Evolutionary conservation across 2,329 filamentous ascomycete species (phyloP).

Genomic region (Alternaria burnsii): DNA sequence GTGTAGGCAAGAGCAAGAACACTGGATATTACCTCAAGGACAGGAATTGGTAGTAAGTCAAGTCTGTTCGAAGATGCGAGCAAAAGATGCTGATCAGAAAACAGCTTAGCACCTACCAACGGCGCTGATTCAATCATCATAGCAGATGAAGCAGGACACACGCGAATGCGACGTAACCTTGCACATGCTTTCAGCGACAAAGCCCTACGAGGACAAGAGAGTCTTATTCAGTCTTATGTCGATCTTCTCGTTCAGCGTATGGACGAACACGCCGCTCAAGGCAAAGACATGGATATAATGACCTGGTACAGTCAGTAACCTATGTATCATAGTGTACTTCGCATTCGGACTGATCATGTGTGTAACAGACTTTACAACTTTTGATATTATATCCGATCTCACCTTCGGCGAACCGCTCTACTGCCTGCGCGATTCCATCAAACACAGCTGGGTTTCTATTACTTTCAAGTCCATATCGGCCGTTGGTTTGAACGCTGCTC

Average conservation of each 20-base stretch:
- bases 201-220: slow-evolving; percentile 53
- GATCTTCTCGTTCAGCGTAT: slow-evolving; percentile 52
- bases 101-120: slow-evolving; percentile 36
- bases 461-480: slow-evolving; percentile 23
- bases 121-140: slow-evolving; percentile 39
- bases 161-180: slow-evolving; percentile 49
- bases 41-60: slow-evolving; percentile 41
- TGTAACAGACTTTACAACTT: slow-evolving; percentile 4
- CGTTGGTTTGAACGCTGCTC: slow-evolving; percentile 21
- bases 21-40: slow-evolving; percentile 50
- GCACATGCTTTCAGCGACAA: slow-evolving; percentile 55
- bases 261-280: slow-evolving; percentile 25
- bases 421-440: slow-evolving; percentile 38
- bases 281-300: slow-evolving; percentile 32
- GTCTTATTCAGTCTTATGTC: slow-evolving; percentile 50
- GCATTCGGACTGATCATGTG: slow-evolving; percentile 1
- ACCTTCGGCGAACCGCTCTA: slow-evolving; percentile 44
- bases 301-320: slow-evolving; percentile 36
- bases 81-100: background rate
- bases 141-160: slow-evolving; percentile 42
- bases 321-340: slow-evolving; percentile 1
- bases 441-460: slow-evolving; percentile 43
- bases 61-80: background rate
- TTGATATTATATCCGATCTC: slow-evolving; percentile 44
- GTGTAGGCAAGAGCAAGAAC: slow-evolving; percentile 47